Percentiles rank a stretch among this genome's conserved stretches.
Conservation (phyloP, 2,329 filamentous ascomycete species). For the Colletotrichum chlorophyti region DNA sequence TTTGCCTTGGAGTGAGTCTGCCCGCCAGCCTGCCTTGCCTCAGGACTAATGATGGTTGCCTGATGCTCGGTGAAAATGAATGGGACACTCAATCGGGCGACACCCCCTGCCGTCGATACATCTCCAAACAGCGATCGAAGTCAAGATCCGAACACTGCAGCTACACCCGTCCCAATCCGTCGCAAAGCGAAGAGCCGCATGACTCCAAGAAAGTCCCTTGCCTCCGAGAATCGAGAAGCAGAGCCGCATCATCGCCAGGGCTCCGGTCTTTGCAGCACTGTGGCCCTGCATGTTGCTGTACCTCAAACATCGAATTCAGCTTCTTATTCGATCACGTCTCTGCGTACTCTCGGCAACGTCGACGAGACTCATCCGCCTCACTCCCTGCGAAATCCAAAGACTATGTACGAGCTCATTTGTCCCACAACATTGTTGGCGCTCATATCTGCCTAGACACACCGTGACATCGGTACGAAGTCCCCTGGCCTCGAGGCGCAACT, state of each 20-base stretch:
- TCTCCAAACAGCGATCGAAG: too few species aligned
- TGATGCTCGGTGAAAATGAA: too few species aligned
- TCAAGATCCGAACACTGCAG: too few species aligned
- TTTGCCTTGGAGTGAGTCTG: too few species aligned
- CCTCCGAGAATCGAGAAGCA: constrained; percentile 10
- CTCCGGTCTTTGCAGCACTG: neutral
- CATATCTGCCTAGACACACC: constrained; percentile 7
- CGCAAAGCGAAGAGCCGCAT: constrained; percentile 10
- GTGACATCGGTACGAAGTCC: constrained; percentile 1
- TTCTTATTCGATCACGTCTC: neutral
- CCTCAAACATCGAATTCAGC: neutral
- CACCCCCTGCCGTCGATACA: too few species aligned
- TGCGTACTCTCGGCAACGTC: constrained; percentile 7
- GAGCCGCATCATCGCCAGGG: neutral
- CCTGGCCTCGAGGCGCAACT: neutral
- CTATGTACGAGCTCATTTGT: constrained; percentile 1
- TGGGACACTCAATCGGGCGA: too few species aligned
- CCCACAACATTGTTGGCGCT: neutral
- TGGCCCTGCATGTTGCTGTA: too few species aligned
- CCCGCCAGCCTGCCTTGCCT: too few species aligned
- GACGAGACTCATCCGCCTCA: neutral
- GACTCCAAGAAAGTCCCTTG: neutral
- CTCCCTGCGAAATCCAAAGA: neutral
- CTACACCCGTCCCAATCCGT: neutral
- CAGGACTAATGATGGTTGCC: too few species aligned